phyloP scores from a whole-genome alignment of 306 rosid species.

The Rubus idaeus region DNA sequence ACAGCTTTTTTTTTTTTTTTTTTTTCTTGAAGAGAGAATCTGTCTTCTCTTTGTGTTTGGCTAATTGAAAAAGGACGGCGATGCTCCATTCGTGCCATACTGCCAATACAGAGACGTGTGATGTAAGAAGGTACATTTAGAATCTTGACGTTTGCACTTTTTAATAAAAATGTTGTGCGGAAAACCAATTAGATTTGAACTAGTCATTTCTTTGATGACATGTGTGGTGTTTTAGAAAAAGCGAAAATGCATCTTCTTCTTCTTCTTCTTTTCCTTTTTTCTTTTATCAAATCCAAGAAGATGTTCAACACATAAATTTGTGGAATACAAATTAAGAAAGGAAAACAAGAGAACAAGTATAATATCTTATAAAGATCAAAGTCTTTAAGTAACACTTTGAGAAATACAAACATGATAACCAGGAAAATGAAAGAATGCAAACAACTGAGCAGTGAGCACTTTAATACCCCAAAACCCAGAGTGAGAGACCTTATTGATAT shows the following conservation, averaged over 20 bases:
- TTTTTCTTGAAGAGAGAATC: not conserved
- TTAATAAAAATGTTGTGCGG: not conserved
- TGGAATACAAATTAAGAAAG: no score
- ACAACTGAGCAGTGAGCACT: no score
- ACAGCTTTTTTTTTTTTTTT: not conserved
- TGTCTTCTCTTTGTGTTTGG: not conserved
- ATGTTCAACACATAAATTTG: no score
- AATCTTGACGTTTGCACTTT: not conserved
- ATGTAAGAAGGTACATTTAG: not conserved
- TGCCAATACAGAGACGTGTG: not conserved
- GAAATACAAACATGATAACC: no score
- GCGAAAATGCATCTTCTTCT: not conserved
- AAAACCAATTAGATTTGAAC: not conserved
- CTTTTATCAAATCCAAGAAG: no score
- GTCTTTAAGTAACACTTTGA: no score
- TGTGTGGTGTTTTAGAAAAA: not conserved
- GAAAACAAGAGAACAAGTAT: no score
- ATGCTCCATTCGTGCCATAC: conserved; percentile 1
- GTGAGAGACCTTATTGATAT: not conserved
- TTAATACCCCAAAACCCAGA: no score
- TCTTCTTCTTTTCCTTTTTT: not conserved
- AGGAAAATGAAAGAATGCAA: no score
- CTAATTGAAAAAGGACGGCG: not conserved
- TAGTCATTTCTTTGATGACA: not conserved
- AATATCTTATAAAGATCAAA: no score